A percentile compares a stretch with the other conserved stretches of the same genome.
Conservation (phyloP, 352 stramenopile species). For the Phytophthora rubi region DNA sequence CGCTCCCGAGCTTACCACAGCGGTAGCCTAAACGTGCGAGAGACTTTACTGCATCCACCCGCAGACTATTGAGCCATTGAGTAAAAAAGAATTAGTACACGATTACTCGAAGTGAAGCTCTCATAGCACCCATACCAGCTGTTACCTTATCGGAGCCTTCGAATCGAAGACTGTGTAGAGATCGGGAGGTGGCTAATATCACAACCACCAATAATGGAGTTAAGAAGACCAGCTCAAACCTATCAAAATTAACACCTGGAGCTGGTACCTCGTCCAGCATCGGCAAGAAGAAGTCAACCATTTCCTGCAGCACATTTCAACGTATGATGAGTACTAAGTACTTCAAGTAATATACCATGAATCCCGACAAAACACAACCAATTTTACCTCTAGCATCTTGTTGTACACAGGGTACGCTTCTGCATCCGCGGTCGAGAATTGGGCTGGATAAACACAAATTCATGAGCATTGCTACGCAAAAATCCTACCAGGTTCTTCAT, state of each 20-base stretch:
- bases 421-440: conserved; percentile 85
- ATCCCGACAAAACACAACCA: neutral
- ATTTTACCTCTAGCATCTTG: conserved; percentile 70
- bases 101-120: neutral
- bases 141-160: conserved; percentile 47
- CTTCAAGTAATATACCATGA: neutral
- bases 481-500: neutral
- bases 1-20: conserved; percentile 68
- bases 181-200: conserved; percentile 65
- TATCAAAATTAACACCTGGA: neutral
- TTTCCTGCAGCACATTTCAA: conserved; percentile 41
- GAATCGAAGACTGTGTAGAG: conserved; percentile 72
- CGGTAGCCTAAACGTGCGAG: conserved; percentile 73
- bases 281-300: conserved; percentile 83
- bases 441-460: conserved; percentile 44
- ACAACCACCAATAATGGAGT: neutral
- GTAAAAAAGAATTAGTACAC: neutral
- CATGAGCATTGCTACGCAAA: neutral
- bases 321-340: neutral
- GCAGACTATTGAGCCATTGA: conserved; percentile 37
- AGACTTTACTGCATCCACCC: conserved; percentile 69
- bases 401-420: conserved; percentile 86
- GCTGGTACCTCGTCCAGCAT: conserved; percentile 80
- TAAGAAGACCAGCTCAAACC: neutral
- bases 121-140: neutral